Evolutionary conservation across 768 basidiomycete genomes (phyloP).

Genomic region (Flagelloscypha sp.): DNA sequence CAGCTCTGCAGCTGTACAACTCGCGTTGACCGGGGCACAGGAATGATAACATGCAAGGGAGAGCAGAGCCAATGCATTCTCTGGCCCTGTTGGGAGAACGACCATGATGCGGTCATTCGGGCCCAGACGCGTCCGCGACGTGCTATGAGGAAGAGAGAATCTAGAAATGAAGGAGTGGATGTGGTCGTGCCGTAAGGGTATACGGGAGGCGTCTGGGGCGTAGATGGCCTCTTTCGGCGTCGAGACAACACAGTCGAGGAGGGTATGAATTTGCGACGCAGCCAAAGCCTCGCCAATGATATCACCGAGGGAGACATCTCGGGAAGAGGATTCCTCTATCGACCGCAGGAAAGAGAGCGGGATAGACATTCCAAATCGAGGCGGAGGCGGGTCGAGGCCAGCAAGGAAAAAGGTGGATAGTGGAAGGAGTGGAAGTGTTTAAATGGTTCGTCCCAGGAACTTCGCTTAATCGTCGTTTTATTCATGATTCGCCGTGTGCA

Average conservation of each 20-base stretch:
- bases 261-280: slow-evolving; percentile 22
- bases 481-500: no score
- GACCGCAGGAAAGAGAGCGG: slow-evolving; percentile 27
- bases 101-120: slow-evolving; percentile 41
- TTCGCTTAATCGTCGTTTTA: no score
- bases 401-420: no score
- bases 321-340: slow-evolving; percentile 15
- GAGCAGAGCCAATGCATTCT: slow-evolving; percentile 39
- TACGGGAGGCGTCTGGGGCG: slow-evolving; percentile 28
- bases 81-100: slow-evolving; percentile 35
- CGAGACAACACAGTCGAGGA: slow-evolving; percentile 32
- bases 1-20: slow-evolving; percentile 36
- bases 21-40: slow-evolving; percentile 39
- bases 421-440: no score
- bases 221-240: slow-evolving; percentile 28
- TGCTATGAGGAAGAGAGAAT: slow-evolving; percentile 31
- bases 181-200: slow-evolving; percentile 26
- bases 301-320: slow-evolving; percentile 28
- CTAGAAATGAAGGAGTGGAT: slow-evolving; percentile 29
- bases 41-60: slow-evolving; percentile 35
- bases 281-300: slow-evolving; percentile 24
- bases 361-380: slow-evolving; percentile 17
- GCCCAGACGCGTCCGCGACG: slow-evolving; percentile 19
- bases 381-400: no score
- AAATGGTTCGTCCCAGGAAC: no score